Evolutionary conservation across 2,329 filamentous ascomycete species (phyloP).

Genomic region (Pestalotiopsis sp.): DNA sequence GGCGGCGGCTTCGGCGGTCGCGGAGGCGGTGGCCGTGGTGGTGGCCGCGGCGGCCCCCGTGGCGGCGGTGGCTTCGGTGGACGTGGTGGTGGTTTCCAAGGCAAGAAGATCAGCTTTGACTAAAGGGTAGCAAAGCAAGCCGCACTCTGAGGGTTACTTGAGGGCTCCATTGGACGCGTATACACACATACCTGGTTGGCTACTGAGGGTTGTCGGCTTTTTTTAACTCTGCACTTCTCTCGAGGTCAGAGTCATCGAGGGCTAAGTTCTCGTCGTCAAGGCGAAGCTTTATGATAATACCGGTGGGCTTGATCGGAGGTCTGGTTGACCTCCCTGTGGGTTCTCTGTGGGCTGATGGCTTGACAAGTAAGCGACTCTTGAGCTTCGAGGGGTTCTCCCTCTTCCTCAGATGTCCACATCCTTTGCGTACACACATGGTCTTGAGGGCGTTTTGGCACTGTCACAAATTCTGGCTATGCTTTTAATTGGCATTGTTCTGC

Average conservation of each 20-base stretch:
- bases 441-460: slow-evolving; percentile 35
- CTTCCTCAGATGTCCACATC: slow-evolving; percentile 11
- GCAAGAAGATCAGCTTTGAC: slow-evolving; percentile 73
- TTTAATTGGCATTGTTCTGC: slow-evolving; percentile 33
- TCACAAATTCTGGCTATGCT: slow-evolving; percentile 20
- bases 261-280: slow-evolving; percentile 39
- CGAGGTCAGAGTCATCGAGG: slow-evolving; percentile 54
- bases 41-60: slow-evolving; percentile 38
- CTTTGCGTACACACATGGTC: slow-evolving; percentile 18
- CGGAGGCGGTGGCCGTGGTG: slow-evolving; percentile 43
- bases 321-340: slow-evolving; percentile 27
- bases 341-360: slow-evolving; percentile 28
- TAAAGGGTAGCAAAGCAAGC: slow-evolving; percentile 24
- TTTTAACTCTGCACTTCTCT: slow-evolving; percentile 40
- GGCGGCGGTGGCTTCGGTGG: slow-evolving; percentile 41
- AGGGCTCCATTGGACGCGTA: slow-evolving; percentile 47
- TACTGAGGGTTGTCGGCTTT: slow-evolving; percentile 62
- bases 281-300: slow-evolving; percentile 49
- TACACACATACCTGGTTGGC: slow-evolving; percentile 42
- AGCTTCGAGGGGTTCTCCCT: slow-evolving; percentile 18
- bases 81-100: slow-evolving; percentile 60
- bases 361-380: slow-evolving; percentile 17
- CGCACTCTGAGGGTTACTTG: slow-evolving; percentile 40
- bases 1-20: slow-evolving; percentile 44
- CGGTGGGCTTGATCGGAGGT: slow-evolving; percentile 54